Evolutionary conservation across 2,329 filamentous ascomycete genomes (phyloP).

Genomic region (Diaporthe amygdali): DNA sequence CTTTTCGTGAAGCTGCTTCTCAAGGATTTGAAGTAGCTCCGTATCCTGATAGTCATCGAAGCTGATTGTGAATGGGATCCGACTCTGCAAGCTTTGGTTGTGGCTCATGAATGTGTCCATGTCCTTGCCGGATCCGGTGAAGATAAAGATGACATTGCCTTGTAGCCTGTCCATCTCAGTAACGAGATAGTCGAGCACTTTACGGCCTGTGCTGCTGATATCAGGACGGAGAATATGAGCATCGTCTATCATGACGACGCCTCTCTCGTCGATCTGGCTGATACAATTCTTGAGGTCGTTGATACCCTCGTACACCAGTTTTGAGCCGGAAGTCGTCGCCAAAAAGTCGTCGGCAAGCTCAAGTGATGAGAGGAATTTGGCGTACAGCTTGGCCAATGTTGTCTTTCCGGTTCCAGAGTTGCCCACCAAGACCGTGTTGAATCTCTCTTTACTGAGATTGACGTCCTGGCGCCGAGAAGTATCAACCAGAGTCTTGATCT

Average conservation of each 20-base stretch:
- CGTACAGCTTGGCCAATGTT: slow-evolving; percentile 75
- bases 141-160: slow-evolving; percentile 72
- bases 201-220: slow-evolving; percentile 59
- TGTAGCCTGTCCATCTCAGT: slow-evolving; percentile 74
- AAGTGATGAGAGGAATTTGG: neutral
- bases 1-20: slow-evolving; percentile 55
- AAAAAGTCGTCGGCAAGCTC: neutral
- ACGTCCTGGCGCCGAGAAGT: slow-evolving; percentile 8
- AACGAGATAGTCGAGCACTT: slow-evolving; percentile 73
- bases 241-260: slow-evolving; percentile 78
- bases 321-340: slow-evolving; percentile 58
- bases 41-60: slow-evolving; percentile 73
- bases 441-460: neutral
- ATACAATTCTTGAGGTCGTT: slow-evolving; percentile 60
- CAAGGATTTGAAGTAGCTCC: slow-evolving; percentile 68
- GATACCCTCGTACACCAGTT: slow-evolving; percentile 67
- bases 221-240: slow-evolving; percentile 74
- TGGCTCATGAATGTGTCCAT: slow-evolving; percentile 81
- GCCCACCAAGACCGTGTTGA: slow-evolving; percentile 75
- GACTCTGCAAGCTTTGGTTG: slow-evolving; percentile 73
- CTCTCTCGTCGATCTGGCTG: slow-evolving; percentile 62
- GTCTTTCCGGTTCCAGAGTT: slow-evolving; percentile 79
- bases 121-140: slow-evolving; percentile 74
- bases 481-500: slow-evolving; percentile 16
- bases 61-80: slow-evolving; percentile 68